A percentile compares a stretch with the other conserved stretches of the same genome.
phyloP scores from a whole-genome alignment of 1,284 basidiomycete species.

The Phellopilus nigrolimitatus region DNA sequence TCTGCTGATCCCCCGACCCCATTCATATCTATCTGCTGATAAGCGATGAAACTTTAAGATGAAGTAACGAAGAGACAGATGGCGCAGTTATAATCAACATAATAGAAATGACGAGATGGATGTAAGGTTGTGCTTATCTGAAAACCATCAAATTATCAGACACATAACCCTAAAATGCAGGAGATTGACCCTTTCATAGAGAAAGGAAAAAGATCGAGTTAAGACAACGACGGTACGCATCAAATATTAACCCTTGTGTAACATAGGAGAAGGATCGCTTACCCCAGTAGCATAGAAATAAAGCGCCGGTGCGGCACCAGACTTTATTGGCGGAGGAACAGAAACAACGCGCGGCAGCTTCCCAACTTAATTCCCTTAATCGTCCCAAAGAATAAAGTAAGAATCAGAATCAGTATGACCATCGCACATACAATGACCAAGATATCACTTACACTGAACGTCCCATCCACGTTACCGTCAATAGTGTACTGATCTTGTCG shows the following conservation, averaged over 20 bases:
- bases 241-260: neutral
- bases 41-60: neutral
- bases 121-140: too few species aligned
- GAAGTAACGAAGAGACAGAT: neutral
- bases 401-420: slow-evolving; percentile 5
- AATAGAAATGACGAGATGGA: too few species aligned
- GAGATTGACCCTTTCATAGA: too few species aligned
- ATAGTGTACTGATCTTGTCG: slow-evolving; percentile 15
- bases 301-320: too few species aligned
- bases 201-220: too few species aligned
- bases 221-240: too few species aligned
- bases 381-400: slow-evolving; percentile 13
- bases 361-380: neutral
- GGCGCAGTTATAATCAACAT: too few species aligned
- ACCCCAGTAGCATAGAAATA: slow-evolving; percentile 13
- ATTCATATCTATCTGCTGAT: slow-evolving; percentile 16
- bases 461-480: slow-evolving; percentile 14
- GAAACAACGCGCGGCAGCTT: slow-evolving; percentile 2
- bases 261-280: neutral
- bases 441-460: neutral
- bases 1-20: slow-evolving; percentile 16
- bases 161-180: too few species aligned
- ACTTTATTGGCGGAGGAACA: slow-evolving; percentile 17
- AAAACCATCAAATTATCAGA: too few species aligned
- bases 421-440: slow-evolving; percentile 9